Evolutionary conservation across 176 grass and related monocot species (phyloP).

Genomic region (Phoenix roebelenii): DNA sequence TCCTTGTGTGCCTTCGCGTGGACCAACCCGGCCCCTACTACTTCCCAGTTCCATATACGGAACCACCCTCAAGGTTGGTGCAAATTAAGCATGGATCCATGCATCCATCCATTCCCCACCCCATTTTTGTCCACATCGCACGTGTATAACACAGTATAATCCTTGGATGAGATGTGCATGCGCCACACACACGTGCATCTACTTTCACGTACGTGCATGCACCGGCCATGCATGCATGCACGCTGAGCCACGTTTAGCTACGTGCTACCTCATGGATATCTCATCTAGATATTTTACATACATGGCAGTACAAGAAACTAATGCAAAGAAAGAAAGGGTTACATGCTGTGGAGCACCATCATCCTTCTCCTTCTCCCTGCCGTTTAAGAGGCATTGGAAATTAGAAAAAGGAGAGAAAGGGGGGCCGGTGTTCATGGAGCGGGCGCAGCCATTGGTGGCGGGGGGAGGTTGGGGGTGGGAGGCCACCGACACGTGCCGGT

Average conservation of each 20-base stretch:
- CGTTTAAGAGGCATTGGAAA: no score
- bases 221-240: conserved; percentile 31
- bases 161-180: no score
- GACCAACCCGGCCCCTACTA: not conserved
- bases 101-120: no score
- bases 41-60: not conserved
- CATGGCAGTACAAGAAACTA: no score
- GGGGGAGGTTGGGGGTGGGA: not conserved
- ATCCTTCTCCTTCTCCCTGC: no score
- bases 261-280: not conserved
- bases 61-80: not conserved
- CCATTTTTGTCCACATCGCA: no score
- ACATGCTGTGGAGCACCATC: no score
- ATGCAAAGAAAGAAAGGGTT: no score
- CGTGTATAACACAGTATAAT: no score
- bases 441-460: conserved; percentile 18
- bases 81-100: no score
- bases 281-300: no score
- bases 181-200: not conserved
- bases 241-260: not conserved
- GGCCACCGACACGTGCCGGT: conserved; percentile 40
- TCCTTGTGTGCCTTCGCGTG: not conserved
- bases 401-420: no score
- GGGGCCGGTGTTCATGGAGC: not conserved
- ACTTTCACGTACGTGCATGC: not conserved